phyloP scores from a whole-genome alignment of 2,329 filamentous ascomycete species.

The Phyllosticta citriasiana region DNA sequence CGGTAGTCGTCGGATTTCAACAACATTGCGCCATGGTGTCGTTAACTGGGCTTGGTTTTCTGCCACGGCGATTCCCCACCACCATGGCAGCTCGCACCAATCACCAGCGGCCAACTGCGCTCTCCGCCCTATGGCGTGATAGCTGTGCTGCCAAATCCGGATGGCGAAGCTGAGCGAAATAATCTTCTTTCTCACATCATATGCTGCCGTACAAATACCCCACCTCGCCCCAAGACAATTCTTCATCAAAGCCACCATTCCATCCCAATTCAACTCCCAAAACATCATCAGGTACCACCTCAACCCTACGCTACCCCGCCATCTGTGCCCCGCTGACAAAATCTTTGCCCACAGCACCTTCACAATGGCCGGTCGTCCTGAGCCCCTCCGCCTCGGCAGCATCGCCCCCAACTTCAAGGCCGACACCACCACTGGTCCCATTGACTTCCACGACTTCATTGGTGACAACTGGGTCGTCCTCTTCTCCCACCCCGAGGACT shows the following conservation, averaged over 20 bases:
- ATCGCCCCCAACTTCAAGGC: slow-evolving; percentile 75
- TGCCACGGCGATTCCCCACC: too few species aligned
- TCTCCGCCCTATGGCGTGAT: too few species aligned
- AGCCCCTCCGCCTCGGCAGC: slow-evolving; percentile 53
- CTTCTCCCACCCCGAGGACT: slow-evolving; percentile 79
- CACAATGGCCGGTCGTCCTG: slow-evolving; percentile 16
- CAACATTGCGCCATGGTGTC: too few species aligned
- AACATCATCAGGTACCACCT: not conserved
- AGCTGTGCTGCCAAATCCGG: not conserved
- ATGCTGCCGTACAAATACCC: slow-evolving; percentile 8
- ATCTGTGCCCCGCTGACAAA: not conserved
- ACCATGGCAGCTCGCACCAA: not conserved
- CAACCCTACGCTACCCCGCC: not conserved
- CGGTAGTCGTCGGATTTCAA: too few species aligned
- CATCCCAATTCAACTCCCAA: not conserved
- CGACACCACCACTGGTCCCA: slow-evolving; percentile 66
- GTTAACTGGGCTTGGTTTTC: too few species aligned
- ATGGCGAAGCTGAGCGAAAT: not conserved
- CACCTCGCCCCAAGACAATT: not conserved
- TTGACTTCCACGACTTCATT: slow-evolving; percentile 76
- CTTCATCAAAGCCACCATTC: not conserved
- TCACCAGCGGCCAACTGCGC: not conserved
- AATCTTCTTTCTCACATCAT: slow-evolving; percentile 9
- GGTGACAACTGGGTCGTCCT: slow-evolving; percentile 71
- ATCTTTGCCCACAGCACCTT: not conserved